phyloP scores from a whole-genome alignment of 805 yeast species.

The Metschnikowia colocasiae region DNA sequence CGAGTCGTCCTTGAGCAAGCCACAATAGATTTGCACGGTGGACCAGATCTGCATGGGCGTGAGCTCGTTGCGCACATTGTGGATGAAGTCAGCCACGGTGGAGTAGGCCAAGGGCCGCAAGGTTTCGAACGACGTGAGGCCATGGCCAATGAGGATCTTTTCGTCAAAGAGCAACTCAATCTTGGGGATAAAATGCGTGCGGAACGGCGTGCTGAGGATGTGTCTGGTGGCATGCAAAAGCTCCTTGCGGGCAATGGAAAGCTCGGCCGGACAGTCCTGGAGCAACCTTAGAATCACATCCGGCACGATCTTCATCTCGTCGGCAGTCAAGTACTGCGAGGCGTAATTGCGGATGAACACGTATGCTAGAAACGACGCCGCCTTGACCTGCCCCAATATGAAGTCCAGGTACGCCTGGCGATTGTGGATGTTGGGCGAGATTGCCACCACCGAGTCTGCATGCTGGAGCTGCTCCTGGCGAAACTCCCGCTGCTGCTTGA shows the following conservation, averaged over 20 bases:
- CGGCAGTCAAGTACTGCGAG: slow-evolving; percentile 47
- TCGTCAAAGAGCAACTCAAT: slow-evolving; percentile 84
- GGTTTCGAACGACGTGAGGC: slow-evolving; percentile 86
- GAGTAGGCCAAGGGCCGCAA: slow-evolving; percentile 91
- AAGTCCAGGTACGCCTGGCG: slow-evolving; percentile 83
- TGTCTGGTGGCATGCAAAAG: slow-evolving; percentile 91
- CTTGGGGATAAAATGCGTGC: slow-evolving; percentile 78
- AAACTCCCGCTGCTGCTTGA: slow-evolving; percentile 59
- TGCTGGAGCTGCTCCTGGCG: slow-evolving; percentile 47
- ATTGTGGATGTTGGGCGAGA: slow-evolving; percentile 71
- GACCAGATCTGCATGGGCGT: slow-evolving; percentile 82
- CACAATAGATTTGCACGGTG: slow-evolving; percentile 79
- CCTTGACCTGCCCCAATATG: slow-evolving; percentile 89
- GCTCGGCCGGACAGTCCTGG: slow-evolving; percentile 94
- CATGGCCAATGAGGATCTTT: slow-evolving; percentile 83
- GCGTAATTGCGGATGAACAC: slow-evolving; percentile 84
- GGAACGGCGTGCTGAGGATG: slow-evolving; percentile 85
- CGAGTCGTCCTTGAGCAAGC: slow-evolving; percentile 72
- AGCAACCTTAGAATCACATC: slow-evolving; percentile 79
- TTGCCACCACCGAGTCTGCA: slow-evolving; percentile 61
- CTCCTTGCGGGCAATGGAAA: slow-evolving; percentile 89
- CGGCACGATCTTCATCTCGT: slow-evolving; percentile 62
- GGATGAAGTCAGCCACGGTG: slow-evolving; percentile 93
- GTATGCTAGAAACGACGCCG: slow-evolving; percentile 91
- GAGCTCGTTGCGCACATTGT: slow-evolving; percentile 81